phyloP scores from a whole-genome alignment of 306 rosid genomes.

The Elaeagnus macrophylla region DNA sequence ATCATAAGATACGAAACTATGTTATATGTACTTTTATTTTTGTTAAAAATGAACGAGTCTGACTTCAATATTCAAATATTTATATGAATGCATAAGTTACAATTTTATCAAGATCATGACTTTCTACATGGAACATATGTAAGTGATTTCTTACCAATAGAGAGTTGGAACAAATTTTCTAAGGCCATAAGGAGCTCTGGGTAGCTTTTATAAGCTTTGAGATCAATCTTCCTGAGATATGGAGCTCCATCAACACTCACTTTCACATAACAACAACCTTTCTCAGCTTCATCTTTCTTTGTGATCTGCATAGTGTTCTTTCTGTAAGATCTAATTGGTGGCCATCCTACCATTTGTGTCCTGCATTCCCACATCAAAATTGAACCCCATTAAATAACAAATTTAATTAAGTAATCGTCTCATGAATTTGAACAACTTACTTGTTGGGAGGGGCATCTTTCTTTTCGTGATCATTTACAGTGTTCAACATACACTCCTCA shows the following conservation, averaged over 20 bases:
- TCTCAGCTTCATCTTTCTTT: constrained; percentile 35
- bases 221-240: constrained; percentile 72
- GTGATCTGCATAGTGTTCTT: constrained; percentile 37
- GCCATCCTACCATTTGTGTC: constrained; percentile 92
- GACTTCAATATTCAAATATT: too few relatives aligned
- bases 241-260: constrained; percentile 91
- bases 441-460: constrained; percentile 32
- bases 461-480: constrained; percentile 7
- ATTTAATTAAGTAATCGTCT: too few relatives aligned
- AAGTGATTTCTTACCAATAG: constrained; percentile 41
- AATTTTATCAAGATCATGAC: too few relatives aligned
- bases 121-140: too few relatives aligned
- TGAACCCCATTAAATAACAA: too few relatives aligned
- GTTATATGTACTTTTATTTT: too few relatives aligned
- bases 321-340: constrained; percentile 70
- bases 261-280: constrained; percentile 51
- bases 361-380: constrained; percentile 18
- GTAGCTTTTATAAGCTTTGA: constrained; percentile 54
- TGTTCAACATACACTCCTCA: constrained; percentile 25
- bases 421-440: constrained; percentile 23
- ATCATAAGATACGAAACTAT: too few relatives aligned
- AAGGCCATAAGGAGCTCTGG: constrained; percentile 60
- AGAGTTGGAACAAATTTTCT: constrained; percentile 56
- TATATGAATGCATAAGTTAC: too few relatives aligned
- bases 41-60: too few relatives aligned